Base-by-base conservation (phyloP, 257 asterid species). In the Solanum clarkiae region DNA sequence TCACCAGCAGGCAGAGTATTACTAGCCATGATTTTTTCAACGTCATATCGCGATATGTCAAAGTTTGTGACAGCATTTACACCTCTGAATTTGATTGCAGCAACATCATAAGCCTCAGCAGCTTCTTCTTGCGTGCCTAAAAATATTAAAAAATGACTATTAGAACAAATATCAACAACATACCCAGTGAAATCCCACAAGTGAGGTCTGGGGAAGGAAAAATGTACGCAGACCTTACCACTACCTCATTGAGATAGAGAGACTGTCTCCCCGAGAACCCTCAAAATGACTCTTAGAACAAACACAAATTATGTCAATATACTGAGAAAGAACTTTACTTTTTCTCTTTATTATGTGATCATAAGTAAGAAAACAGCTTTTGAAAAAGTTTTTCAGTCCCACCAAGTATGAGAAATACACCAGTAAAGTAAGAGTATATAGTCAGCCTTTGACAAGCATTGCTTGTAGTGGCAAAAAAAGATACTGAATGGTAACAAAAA, bases 101-200 rank as follows among this genome's bases (percentile, higher is more conserved):
- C 93, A 60, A 91, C 86, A 45, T 91, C 93, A 54, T 91, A 91
- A 5, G 93, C 93, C 84, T 91, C 93, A 4, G 92, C 93, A 12
- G 93, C 93, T 88, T 91, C 93, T 81, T 91, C 93, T 55, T 91
- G 92, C 4, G 92, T 91, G 85, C 90, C 93, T 91, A 84, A 8
- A 49, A 49, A 72, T 16, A 51, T 79, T 4, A 2, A 4, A 79
- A 29, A 26, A 77, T 42, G 32, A 42, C 45, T 4, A 13, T 70
- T 70, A 70, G 80, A 26, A 18, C 18, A 6, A 26, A 20, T 32
- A 53, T 32, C 36, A 32, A 32, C 36, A 1, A 26, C 29, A 29
- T 29, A 29, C 0, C 32, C 32, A 29, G 32, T 29, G 32, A 29
- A 29, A 29, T 26, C 29, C 29, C 26, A 26, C 26, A 26, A 26